These are phyloP conservation scores for Pythium diclinum DNA, from an alignment of 352 stramenopile species.

Conservation along the genomic window DNA sequence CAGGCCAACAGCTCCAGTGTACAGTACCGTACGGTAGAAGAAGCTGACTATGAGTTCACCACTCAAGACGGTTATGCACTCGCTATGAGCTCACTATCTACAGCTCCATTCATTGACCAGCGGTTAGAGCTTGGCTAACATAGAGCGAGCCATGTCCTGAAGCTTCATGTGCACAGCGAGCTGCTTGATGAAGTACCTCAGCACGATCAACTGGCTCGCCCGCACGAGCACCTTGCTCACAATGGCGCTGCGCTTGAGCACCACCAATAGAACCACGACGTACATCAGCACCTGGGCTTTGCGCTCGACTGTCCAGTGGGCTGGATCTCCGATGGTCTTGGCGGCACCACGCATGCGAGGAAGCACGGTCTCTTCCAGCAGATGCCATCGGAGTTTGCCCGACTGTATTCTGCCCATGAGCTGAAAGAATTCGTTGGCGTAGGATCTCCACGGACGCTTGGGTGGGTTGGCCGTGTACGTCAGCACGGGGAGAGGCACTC, in stretches of 20 bases:
- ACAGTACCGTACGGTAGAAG: background rate
- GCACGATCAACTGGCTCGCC: constrained; percentile 51
- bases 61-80: too few relatives aligned
- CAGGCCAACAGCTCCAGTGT: background rate
- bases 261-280: constrained; percentile 46
- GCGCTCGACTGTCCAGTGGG: constrained; percentile 33
- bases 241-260: constrained; percentile 48
- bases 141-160: constrained; percentile 22
- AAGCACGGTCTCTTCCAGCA: constrained; percentile 48
- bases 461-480: constrained; percentile 57
- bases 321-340: constrained; percentile 28
- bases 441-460: constrained; percentile 42
- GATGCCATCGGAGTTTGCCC: constrained; percentile 53
- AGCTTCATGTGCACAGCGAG: constrained; percentile 45
- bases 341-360: constrained; percentile 43
- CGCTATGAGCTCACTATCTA: background rate
- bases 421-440: constrained; percentile 48
- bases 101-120: background rate
- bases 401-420: constrained; percentile 49
- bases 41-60: too few relatives aligned
- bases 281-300: constrained; percentile 54
- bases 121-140: constrained; percentile 30
- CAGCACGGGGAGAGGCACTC: constrained; percentile 57
- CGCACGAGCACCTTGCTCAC: constrained; percentile 49
- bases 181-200: constrained; percentile 56